Evolutionary conservation across 2,329 filamentous ascomycete genomes (phyloP), one percentile per base, ranked within the genome.

Genomic region (Aspergillus viridinutans): DNA sequence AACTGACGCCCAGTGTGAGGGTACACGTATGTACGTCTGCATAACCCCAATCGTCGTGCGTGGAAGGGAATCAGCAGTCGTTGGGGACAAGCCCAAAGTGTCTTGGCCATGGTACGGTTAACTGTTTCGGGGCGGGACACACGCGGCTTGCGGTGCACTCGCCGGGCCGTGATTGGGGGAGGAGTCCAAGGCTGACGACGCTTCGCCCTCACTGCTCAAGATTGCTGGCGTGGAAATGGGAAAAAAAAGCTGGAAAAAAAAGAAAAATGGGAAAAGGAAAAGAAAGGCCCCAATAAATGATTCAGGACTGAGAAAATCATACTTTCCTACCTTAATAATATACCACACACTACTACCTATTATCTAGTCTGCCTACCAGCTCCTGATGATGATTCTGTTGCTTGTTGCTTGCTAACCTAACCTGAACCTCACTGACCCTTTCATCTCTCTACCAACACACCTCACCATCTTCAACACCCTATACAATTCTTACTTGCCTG

Each of bases 121-220:
- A 65, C 64, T 63, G 60, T 67, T 67, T 66, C 59, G 65, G 63
- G 62, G 60, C 57, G 63, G 61, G 58, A 65, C 65, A 71, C 69
- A 72, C 71, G 71, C 71, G 71, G 71, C 71, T 70, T 72, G 69
- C 54, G 58, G 53, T 61, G 59, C 55, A 58, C 63, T 62, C 62
- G 66, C 61, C 62, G 64, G 62, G 59, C 64, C 61, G 61, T 72
- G 69, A 73, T 72, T 73, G 69, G 71, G 67, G 66, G 56, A 65
- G 57, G 56, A 53, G 48, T 54, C 58, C 60, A 61, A 67, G 63
- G 71, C 71, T 73, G 71, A 73, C 71, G 71, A 73, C 71, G 71
- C 69, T 69, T 66, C 59, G 58, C 54, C 58, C 28, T 40, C 40
- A 43, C 45, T 53, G 53, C 57, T 58, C 42, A 49, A 49, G 53